Percentiles rank a stretch among this genome's conserved stretches.
phyloP scores from a whole-genome alignment of 192 early-diverging fungal species.

The Paraglomus brasilianum region DNA sequence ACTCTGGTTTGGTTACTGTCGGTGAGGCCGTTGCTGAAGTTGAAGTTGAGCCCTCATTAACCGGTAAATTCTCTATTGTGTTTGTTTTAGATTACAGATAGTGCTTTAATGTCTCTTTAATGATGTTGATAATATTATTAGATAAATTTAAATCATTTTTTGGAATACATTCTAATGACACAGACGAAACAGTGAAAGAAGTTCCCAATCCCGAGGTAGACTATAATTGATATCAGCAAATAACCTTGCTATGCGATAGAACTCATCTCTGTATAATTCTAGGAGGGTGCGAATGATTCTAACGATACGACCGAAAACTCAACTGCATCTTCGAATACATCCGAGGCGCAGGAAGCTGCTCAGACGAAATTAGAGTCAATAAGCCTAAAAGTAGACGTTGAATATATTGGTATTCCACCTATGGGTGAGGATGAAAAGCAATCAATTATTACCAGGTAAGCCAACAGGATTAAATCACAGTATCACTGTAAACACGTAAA shows the following conservation, averaged over 20 bases:
- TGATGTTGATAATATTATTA: conserved; percentile 26
- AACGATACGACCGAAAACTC: neutral
- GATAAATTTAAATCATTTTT: conserved; percentile 69
- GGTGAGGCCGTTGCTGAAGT: conserved; percentile 58
- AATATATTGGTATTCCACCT: conserved; percentile 55
- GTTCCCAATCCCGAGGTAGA: conserved; percentile 21
- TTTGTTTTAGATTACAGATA: neutral
- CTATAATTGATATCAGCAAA: too few species aligned
- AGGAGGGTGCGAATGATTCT: too few species aligned
- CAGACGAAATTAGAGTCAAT: conserved; percentile 51
- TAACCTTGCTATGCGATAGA: too few species aligned
- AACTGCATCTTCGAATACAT: conserved; percentile 19
- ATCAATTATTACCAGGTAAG: conserved; percentile 37
- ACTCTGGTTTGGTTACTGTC: conserved; percentile 72
- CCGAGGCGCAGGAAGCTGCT: conserved; percentile 35
- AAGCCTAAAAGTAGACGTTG: conserved; percentile 56
- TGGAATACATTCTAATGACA: conserved; percentile 48
- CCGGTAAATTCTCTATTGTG: conserved; percentile 24
- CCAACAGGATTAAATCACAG: too few species aligned
- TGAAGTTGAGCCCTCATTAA: conserved; percentile 40
- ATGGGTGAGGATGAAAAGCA: conserved; percentile 43
- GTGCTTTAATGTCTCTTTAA: neutral
- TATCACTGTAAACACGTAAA: too few species aligned
- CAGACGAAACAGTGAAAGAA: conserved; percentile 29
- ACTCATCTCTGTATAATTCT: too few species aligned